Base-by-base conservation (phyloP, 2,329 filamentous ascomycete genomes). In the Ceratocystis cubensis region DNA sequence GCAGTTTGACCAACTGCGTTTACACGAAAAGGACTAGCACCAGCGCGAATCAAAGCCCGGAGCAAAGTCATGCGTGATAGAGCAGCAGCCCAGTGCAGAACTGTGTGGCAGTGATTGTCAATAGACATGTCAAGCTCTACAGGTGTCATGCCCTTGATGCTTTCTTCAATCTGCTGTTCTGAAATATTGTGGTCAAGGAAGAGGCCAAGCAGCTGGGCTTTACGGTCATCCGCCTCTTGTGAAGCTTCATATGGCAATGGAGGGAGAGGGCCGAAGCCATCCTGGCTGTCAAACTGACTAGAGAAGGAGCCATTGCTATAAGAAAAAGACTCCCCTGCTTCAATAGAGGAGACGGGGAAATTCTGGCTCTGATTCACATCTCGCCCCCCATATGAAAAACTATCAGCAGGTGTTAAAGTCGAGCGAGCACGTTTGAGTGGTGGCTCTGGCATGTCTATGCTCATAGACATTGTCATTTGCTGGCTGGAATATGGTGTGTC, bases 1-100 rank as follows among this genome's bases (percentile, higher is more conserved):
- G 94, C 90, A 0, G 92, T 96, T 75, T 97, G 92, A 15, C 94
- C 94, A 1, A 88, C 88, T 28, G 87, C 86, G 72, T 97, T 99
- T 1, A 96, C 88, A 37, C 94, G 84, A 73, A 87, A 89, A 61
- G 96, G 91, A 70, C 87, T 96, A 1, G 93, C 92, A 1, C 94
- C 94, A 61, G 88, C 88, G 4, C 85, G 81, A 66, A 97, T 89
- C 10, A 99, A 81, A 0, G 92, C 83, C 65, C 89, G 86, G 66
- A 97, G 80, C 5, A 99, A 80, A 1, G 89, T 84, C 74, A 96
- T 87, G 17, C 93, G 88, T 2, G 91, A 91, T 61, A 99, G 80
- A 3, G 94, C 96, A 4, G 94, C 91, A 1, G 94, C 94, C 94
- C 94, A 99, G 73, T 97, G 93, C 50, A 99, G 79, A 2, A 92